These are phyloP conservation scores for Logfia minima DNA, from an alignment of 129 eudicot genomes.

Conservation along the genomic window DNA sequence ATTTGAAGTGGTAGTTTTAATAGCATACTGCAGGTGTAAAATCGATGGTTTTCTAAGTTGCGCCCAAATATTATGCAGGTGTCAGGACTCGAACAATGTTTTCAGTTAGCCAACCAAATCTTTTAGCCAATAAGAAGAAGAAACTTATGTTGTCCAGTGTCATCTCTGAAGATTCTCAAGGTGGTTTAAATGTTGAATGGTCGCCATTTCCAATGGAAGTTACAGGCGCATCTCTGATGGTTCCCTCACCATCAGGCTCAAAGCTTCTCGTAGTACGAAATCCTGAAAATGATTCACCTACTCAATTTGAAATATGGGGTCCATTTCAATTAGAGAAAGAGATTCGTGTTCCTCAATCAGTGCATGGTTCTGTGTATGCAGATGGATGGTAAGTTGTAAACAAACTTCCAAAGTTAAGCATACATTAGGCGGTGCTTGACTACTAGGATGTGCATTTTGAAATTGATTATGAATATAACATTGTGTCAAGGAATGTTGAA, in stretches of 20 bases:
- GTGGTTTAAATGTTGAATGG: conserved; percentile 60
- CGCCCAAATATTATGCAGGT: conserved; percentile 30
- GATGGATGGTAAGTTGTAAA: conserved; percentile 80
- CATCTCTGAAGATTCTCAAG: conserved; percentile 42
- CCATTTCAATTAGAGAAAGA: conserved; percentile 70
- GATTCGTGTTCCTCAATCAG: conserved; percentile 65
- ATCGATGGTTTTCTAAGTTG: neutral
- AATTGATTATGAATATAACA: neutral
- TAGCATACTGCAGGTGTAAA: neutral
- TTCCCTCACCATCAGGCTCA: conserved; percentile 95
- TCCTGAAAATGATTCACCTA: conserved; percentile 76
- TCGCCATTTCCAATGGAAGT: conserved; percentile 84
- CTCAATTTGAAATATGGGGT: conserved; percentile 83
- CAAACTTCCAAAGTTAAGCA: neutral
- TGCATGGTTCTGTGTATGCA: conserved; percentile 85
- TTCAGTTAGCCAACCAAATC: conserved; percentile 74
- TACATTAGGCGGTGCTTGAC: neutral
- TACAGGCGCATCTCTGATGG: conserved; percentile 70
- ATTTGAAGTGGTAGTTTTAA: neutral
- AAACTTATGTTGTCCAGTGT: conserved; percentile 61
- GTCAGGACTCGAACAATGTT: conserved; percentile 60
- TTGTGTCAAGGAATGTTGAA: neutral
- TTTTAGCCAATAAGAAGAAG: conserved; percentile 72
- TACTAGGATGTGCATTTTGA: neutral
- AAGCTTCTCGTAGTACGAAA: conserved; percentile 81